Conservation (phyloP, 2,329 filamentous ascomycete genomes). For the Calonectria henricotiae region DNA sequence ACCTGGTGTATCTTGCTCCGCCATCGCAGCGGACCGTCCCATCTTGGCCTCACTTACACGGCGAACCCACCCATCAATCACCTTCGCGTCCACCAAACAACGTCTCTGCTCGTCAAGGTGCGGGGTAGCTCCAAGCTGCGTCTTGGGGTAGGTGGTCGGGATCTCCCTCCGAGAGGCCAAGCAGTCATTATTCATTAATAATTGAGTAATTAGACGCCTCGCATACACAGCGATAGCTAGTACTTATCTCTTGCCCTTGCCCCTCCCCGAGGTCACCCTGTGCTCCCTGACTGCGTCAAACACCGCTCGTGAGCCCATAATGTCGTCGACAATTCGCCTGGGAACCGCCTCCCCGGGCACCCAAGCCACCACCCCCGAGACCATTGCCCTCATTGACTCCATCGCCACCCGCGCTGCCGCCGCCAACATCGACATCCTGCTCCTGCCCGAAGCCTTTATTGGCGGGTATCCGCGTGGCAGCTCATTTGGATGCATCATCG, state of each 20-base stretch:
- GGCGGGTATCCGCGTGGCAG: slow-evolving; percentile 92
- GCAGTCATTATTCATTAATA: slow-evolving; percentile 20
- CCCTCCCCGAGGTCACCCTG: slow-evolving; percentile 2
- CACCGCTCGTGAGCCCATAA: slow-evolving; percentile 3
- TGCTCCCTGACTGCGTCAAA: not conserved
- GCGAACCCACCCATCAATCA: not conserved
- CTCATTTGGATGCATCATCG: slow-evolving; percentile 83
- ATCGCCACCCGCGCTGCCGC: slow-evolving; percentile 77
- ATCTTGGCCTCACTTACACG: slow-evolving; percentile 11
- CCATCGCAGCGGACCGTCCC: not conserved
- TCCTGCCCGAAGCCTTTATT: slow-evolving; percentile 93
- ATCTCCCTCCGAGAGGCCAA: slow-evolving; percentile 21
- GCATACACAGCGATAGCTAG: not conserved
- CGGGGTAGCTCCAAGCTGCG: slow-evolving; percentile 29
- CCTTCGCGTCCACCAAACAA: slow-evolving; percentile 50
- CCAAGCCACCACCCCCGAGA: slow-evolving; percentile 68
- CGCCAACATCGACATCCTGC: slow-evolving; percentile 76
- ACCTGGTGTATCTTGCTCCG: not conserved
- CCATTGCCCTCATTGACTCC: slow-evolving; percentile 76
- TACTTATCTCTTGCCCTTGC: not conserved
- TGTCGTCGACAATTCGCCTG: slow-evolving; percentile 63
- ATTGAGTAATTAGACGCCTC: not conserved
- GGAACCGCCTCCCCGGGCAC: slow-evolving; percentile 72
- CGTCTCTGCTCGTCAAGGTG: slow-evolving; percentile 51
- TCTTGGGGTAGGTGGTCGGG: slow-evolving; percentile 21